A percentile compares a stretch with the other conserved stretches of the same genome.
These are phyloP conservation scores for Trichoderma koningii DNA, from an alignment of 2,329 filamentous ascomycete genomes.

Conservation along the genomic window DNA sequence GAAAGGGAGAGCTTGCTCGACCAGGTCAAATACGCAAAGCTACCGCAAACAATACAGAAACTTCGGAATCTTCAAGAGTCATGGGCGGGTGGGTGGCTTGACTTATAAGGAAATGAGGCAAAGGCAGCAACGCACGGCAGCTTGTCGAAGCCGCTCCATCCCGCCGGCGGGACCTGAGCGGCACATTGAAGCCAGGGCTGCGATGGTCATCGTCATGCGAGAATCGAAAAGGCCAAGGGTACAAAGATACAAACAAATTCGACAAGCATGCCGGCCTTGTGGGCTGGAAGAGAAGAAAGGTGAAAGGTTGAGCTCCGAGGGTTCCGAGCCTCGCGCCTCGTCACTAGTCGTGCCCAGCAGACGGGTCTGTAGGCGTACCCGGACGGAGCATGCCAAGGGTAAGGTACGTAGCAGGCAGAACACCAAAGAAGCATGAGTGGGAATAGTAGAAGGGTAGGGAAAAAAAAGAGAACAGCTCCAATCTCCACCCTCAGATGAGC, in stretches of 20 bases:
- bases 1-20: neutral
- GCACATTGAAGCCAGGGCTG: slow-evolving; percentile 10
- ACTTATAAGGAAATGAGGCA: slow-evolving; percentile 11
- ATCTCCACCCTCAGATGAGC: slow-evolving; percentile 12
- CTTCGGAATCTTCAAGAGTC: slow-evolving; percentile 2
- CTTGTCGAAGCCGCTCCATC: slow-evolving; percentile 21
- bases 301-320: slow-evolving; percentile 18
- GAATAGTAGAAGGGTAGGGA: neutral
- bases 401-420: slow-evolving; percentile 8
- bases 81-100: slow-evolving; percentile 21
- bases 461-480: neutral
- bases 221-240: neutral
- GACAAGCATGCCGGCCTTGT: neutral
- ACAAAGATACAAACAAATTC: neutral
- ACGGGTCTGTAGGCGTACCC: slow-evolving; percentile 23
- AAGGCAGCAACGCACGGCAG: slow-evolving; percentile 4
- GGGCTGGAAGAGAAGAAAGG: slow-evolving; percentile 4
- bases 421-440: neutral
- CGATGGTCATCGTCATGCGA: slow-evolving; percentile 19
- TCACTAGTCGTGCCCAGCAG: neutral
- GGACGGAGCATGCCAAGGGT: slow-evolving; percentile 6
- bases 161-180: slow-evolving; percentile 22
- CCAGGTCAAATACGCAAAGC: neutral
- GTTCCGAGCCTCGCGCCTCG: slow-evolving; percentile 23
- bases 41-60: slow-evolving; percentile 1